Conservation (phyloP, 805 yeast species). For the Cyberlindnera meyerae region DNA sequence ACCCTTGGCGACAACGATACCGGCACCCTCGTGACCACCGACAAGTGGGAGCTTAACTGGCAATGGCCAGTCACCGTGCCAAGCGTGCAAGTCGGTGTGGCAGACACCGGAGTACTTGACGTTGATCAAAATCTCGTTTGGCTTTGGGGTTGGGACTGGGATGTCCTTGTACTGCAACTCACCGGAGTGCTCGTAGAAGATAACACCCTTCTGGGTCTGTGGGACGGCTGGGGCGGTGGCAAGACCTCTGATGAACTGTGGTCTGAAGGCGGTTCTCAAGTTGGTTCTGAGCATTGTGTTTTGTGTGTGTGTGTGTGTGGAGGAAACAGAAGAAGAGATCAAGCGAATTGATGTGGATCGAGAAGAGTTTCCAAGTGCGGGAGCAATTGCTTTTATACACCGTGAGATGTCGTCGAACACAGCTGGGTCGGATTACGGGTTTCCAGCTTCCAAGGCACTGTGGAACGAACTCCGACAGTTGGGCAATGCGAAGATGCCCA, state of each 20-base stretch:
- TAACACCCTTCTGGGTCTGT: slow-evolving; percentile 63
- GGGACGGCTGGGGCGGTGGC: slow-evolving; percentile 42
- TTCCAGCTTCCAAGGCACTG: background rate
- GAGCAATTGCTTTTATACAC: slow-evolving; percentile 3
- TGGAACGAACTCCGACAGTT: background rate
- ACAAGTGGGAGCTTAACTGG: slow-evolving; percentile 69
- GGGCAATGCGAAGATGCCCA: background rate
- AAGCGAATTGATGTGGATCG: background rate
- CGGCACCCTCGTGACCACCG: slow-evolving; percentile 91
- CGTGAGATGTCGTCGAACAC: too few species aligned
- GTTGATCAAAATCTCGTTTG: slow-evolving; percentile 74
- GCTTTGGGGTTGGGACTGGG: slow-evolving; percentile 74
- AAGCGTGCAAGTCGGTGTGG: slow-evolving; percentile 91
- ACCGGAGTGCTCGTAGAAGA: slow-evolving; percentile 64
- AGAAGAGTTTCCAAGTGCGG: background rate
- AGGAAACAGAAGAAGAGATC: background rate
- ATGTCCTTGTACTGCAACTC: slow-evolving; percentile 63
- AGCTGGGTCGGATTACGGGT: too few species aligned
- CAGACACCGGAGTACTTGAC: slow-evolving; percentile 89
- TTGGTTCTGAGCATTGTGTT: slow-evolving; percentile 24
- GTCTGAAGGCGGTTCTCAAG: slow-evolving; percentile 14
- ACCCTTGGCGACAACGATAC: slow-evolving; percentile 77
- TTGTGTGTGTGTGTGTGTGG: background rate
- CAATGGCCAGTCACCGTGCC: slow-evolving; percentile 93
- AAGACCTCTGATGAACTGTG: slow-evolving; percentile 18